Conservation (phyloP, 306 rosid species). For the Ormosia semicastrata region DNA sequence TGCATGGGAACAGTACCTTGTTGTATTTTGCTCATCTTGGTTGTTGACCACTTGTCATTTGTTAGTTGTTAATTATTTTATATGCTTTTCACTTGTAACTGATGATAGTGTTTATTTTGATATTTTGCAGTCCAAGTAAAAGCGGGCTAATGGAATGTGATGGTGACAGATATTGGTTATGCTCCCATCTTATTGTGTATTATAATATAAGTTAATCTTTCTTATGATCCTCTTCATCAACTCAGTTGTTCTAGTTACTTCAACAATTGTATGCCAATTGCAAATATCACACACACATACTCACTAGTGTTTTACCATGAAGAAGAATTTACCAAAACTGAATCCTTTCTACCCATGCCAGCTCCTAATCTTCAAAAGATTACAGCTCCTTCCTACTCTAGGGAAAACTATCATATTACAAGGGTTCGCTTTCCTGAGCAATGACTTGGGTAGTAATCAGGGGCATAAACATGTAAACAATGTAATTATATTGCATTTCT, state of each 20-base stretch:
- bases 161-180: conserved; percentile 60
- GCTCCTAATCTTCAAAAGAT: conserved; percentile 81
- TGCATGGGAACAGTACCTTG: too few species aligned
- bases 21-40: too few species aligned
- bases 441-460: background rate
- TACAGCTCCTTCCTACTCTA: conserved; percentile 47
- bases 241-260: conserved; percentile 74
- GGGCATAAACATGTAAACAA: background rate
- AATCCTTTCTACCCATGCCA: conserved; percentile 42
- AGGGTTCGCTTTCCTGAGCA: conserved; percentile 6
- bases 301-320: conserved; percentile 8
- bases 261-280: conserved; percentile 20
- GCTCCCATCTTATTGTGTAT: conserved; percentile 71
- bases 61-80: too few species aligned
- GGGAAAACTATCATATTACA: conserved; percentile 19
- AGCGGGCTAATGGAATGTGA: conserved; percentile 44
- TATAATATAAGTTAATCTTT: conserved; percentile 32
- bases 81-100: background rate
- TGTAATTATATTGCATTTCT: background rate
- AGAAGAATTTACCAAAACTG: conserved; percentile 27
- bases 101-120: conserved; percentile 24
- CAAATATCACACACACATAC: conserved; percentile 7
- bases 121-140: conserved; percentile 68
- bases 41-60: too few species aligned
- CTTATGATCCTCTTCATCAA: conserved; percentile 64